Evolutionary conservation across 768 basidiomycete species (phyloP).

Genomic region (Nevesoporus exiguus): DNA sequence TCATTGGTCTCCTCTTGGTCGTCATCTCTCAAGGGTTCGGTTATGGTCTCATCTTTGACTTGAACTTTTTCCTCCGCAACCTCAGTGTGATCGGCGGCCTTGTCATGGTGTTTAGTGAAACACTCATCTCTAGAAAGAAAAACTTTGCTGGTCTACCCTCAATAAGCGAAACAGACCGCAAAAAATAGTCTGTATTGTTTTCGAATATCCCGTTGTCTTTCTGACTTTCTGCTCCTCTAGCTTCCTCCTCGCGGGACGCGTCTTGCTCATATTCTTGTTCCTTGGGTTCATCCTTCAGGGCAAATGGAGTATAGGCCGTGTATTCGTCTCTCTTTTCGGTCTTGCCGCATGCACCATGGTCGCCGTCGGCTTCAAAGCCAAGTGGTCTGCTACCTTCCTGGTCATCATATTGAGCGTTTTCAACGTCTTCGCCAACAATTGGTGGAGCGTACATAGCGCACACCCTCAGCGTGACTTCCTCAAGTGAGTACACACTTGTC

Average conservation of each 20-base stretch:
- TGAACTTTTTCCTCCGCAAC: slow-evolving; percentile 99
- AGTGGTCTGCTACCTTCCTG: slow-evolving; percentile 96
- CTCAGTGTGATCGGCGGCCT: slow-evolving; percentile 96
- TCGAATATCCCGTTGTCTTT: not conserved
- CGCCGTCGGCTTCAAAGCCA: slow-evolving; percentile 98
- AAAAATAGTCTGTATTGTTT: slow-evolving; percentile 80
- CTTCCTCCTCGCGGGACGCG: slow-evolving; percentile 95
- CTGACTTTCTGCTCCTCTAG: slow-evolving; percentile 38
- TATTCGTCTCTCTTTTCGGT: slow-evolving; percentile 86
- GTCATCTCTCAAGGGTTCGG: slow-evolving; percentile 96
- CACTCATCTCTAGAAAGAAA: slow-evolving; percentile 82
- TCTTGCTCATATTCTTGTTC: slow-evolving; percentile 98
- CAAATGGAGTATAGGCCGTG: slow-evolving; percentile 80
- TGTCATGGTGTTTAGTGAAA: slow-evolving; percentile 98
- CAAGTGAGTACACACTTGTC: slow-evolving; percentile 57
- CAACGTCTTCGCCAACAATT: slow-evolving; percentile 99
- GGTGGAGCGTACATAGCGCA: slow-evolving; percentile 89
- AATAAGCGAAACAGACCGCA: slow-evolving; percentile 91
- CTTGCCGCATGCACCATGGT: slow-evolving; percentile 94
- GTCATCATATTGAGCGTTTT: slow-evolving; percentile 88
- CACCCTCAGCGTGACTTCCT: slow-evolving; percentile 98
- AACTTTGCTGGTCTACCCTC: slow-evolving; percentile 88
- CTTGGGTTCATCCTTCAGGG: slow-evolving; percentile 96
- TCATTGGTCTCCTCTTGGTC: slow-evolving; percentile 84
- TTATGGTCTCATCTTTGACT: slow-evolving; percentile 98